Conservation (phyloP, 176 grass and related monocot species). For the sorghum (Sorghum bicolor) region DNA sequence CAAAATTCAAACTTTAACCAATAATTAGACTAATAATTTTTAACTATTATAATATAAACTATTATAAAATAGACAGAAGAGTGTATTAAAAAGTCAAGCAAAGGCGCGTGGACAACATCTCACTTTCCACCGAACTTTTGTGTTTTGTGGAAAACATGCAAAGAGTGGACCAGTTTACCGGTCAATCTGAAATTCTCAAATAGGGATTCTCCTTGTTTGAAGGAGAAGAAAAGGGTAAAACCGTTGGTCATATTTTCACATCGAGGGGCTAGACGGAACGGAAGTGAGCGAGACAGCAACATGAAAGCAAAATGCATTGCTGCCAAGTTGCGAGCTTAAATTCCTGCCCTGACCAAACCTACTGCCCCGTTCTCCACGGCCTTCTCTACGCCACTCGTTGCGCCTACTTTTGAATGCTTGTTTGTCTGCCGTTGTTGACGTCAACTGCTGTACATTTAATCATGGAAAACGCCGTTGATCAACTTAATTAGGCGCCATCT, state of each 20-base stretch:
- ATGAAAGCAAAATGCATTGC: not conserved
- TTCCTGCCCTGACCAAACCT: not conserved
- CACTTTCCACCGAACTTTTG: not conserved
- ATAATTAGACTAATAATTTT: too few relatives aligned
- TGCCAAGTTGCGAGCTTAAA: not conserved
- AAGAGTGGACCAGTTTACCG: not conserved
- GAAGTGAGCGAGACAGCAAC: not conserved
- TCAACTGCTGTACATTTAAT: not conserved
- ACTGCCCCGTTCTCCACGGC: conserved; percentile 10
- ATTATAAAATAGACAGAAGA: too few relatives aligned
- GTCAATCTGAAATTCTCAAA: not conserved
- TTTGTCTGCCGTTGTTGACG: not conserved
- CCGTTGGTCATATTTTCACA: not conserved
- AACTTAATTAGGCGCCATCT: not conserved
- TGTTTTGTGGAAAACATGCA: not conserved
- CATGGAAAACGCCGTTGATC: not conserved
- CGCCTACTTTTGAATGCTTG: not conserved
- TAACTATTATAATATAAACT: too few relatives aligned
- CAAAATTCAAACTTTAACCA: too few relatives aligned
- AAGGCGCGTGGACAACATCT: not conserved
- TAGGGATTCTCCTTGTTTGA: not conserved
- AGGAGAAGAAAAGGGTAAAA: not conserved
- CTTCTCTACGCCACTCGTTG: not conserved
- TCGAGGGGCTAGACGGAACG: not conserved
- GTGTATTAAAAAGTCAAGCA: not conserved